These are phyloP conservation scores for Plasmodium coatneyi DNA, from an alignment of 169 alveolate genomes.

Conservation along the genomic window DNA sequence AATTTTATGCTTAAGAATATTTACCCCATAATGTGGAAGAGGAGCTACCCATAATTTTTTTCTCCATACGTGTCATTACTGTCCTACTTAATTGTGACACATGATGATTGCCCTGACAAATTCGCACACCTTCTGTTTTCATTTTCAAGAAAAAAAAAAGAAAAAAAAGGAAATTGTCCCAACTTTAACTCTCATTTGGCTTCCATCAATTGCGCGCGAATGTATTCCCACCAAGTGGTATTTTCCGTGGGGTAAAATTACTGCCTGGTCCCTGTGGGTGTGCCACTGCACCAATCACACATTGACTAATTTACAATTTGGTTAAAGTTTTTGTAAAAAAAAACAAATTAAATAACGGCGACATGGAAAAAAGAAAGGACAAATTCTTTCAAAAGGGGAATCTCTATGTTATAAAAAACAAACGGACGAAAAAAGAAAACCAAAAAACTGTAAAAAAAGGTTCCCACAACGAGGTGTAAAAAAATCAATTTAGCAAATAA, in stretches of 20 bases:
- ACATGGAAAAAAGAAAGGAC: not conserved
- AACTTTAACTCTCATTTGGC: not conserved
- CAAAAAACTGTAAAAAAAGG: not conserved
- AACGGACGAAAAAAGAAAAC: not conserved
- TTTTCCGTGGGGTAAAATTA: not conserved
- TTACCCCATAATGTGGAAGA: not conserved
- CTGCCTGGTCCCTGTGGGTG: not conserved
- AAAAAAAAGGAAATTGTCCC: not conserved
- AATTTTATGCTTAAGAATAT: not conserved
- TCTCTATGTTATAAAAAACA: not conserved
- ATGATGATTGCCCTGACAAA: not conserved
- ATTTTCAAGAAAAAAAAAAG: not conserved
- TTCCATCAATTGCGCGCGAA: not conserved
- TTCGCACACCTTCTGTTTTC: not conserved
- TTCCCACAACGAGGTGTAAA: not conserved
- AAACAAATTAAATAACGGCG: not conserved
- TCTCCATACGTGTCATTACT: not conserved
- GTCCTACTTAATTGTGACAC: not conserved
- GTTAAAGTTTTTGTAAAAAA: not conserved
- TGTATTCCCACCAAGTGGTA: not conserved
- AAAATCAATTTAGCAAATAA: not conserved
- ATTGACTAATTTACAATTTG: not conserved
- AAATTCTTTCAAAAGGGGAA: not conserved
- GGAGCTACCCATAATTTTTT: not conserved
- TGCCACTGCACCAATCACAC: not conserved